Base-by-base conservation (phyloP, 2,329 filamentous ascomycete species). In the Xylaria sp. region DNA sequence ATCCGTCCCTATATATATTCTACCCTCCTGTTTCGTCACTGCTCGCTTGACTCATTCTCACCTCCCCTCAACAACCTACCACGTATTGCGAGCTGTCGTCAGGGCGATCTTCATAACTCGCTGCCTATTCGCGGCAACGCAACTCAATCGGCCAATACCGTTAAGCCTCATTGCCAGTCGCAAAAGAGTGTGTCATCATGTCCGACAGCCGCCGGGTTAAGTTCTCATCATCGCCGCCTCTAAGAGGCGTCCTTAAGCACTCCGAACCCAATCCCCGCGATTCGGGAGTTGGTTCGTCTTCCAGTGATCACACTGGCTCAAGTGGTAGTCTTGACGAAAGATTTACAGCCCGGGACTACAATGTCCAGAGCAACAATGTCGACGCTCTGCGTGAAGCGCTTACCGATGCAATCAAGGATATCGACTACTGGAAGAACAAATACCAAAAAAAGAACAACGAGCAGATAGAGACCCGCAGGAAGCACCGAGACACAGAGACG, bases 231-330 rank as follows among this genome's bases (percentile, higher is more conserved):
- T 52, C 70, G 18, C 55, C 59, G 15, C 58, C 67, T 36, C 56
- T 46, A 59, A 43, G 72, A 65, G 63, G 67, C 48, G 39, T 69
- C 57, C 15, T 66, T 53, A 36, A 74, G 60, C 69, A 70, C 30
- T 48, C 65, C 52, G 72, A 71, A 68, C 65, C 67, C 63, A 62
- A 63, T 36, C 66, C 57, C 58, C 70, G 72, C 43, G 75, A 76
- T 67, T 76, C 75, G 32, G 75, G 75, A 56, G 58, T 77, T 43
- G 75, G 75, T 70, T 77, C 75, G 67, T 77, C 72, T 61, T 76
- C 74, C 58, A 77, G 74, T 74, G 74, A 72, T 36, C 73, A 75
- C 52, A 72, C 72, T 70, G 73, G 74, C 57, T 60, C 69, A 60
- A 74, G 74, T 65, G 72, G 74, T 66, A 76, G 72, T 70, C 70